phyloP scores from a whole-genome alignment of 306 rosid genomes.

The Sechiopsis laciniata region DNA sequence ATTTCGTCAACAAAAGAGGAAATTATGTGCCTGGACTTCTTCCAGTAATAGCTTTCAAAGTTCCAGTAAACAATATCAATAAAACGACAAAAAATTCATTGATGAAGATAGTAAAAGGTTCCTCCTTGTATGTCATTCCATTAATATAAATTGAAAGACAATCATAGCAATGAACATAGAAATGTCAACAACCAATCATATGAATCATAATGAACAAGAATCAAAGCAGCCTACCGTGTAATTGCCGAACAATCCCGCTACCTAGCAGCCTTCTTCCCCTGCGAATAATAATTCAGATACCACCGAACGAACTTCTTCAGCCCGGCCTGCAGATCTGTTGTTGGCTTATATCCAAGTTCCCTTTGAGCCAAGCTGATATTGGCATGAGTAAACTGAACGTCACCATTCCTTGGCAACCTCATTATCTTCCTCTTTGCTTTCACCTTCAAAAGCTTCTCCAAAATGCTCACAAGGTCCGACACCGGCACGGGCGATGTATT shows the following conservation, averaged over 20 bases:
- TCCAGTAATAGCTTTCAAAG: conserved; percentile 44
- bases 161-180: conserved; percentile 44
- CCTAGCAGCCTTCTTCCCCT: conserved; percentile 69
- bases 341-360: conserved; percentile 82
- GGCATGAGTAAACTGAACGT: conserved; percentile 89
- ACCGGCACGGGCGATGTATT: conserved; percentile 93
- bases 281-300: conserved; percentile 71
- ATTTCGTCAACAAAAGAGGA: conserved; percentile 31
- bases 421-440: conserved; percentile 71
- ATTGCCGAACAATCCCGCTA: conserved; percentile 42
- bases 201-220: conserved; percentile 72
- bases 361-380: conserved; percentile 83
- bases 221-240: conserved; percentile 41
- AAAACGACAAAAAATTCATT: conserved; percentile 51
- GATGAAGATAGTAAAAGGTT: conserved; percentile 42
- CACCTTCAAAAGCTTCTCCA: conserved; percentile 89
- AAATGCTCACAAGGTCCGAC: conserved; percentile 66
- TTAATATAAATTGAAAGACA: conserved; percentile 45
- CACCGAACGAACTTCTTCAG: conserved; percentile 93
- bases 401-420: conserved; percentile 90
- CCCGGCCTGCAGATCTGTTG: conserved; percentile 76
- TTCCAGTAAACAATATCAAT: conserved; percentile 42
- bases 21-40: conserved; percentile 45
- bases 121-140: conserved; percentile 48
- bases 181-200: conserved; percentile 54